Conservation (phyloP, 257 asterid genomes). For the Avicennia marina region DNA sequence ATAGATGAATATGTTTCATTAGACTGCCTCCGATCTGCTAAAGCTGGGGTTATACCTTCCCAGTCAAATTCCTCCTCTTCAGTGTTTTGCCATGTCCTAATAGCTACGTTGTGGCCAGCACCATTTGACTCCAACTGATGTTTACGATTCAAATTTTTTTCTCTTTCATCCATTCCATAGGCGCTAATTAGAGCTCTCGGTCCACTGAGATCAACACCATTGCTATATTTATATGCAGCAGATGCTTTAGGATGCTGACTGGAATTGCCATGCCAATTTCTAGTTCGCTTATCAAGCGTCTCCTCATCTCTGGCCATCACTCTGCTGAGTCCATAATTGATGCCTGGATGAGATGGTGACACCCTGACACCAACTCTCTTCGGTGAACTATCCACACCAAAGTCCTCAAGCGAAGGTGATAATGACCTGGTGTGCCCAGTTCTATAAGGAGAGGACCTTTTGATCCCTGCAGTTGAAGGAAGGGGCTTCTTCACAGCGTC, state of each 20-base stretch:
- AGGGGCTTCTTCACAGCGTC: conserved; percentile 37
- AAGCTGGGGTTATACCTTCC: conserved; percentile 75
- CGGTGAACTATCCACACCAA: conserved; percentile 41
- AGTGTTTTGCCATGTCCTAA: conserved; percentile 74
- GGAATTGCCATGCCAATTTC: conserved; percentile 44
- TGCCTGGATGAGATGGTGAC: conserved; percentile 55
- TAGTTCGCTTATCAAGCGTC: conserved; percentile 46
- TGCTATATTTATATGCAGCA: conserved; percentile 28
- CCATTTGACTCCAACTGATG: conserved; percentile 49
- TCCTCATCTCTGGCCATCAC: conserved; percentile 47
- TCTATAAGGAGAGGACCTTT: conserved; percentile 52
- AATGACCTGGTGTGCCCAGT: conserved; percentile 46
- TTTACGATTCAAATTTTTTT: conserved; percentile 36
- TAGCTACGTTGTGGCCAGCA: conserved; percentile 30
- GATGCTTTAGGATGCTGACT: conserved; percentile 50
- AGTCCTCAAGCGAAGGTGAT: conserved; percentile 59
- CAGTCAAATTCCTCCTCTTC: conserved; percentile 98
- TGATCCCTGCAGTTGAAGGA: conserved; percentile 44
- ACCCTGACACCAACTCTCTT: conserved; percentile 43
- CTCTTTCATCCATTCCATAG: conserved; percentile 89
- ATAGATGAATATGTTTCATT: conserved; percentile 43
- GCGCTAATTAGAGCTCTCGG: conserved; percentile 94
- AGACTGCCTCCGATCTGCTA: conserved; percentile 43
- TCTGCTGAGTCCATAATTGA: conserved; percentile 48
- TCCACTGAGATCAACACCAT: conserved; percentile 65